Conservation (phyloP, 1,139 yeast genomes). For the Scheffersomyces quercinus region DNA sequence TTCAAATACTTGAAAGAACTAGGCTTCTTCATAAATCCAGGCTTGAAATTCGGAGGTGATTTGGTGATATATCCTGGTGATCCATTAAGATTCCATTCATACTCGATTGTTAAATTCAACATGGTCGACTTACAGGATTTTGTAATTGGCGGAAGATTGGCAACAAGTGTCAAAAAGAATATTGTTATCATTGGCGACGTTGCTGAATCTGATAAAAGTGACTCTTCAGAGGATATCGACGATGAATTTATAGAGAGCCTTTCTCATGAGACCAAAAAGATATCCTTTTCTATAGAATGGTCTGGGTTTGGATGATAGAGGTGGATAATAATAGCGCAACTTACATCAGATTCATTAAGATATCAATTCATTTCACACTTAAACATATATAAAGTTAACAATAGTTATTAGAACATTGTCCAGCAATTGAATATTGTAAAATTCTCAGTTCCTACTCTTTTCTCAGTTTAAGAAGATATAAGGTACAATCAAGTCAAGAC, state of each 20-base stretch:
- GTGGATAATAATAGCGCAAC: too few species aligned
- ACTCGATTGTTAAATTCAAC: slow-evolving; percentile 66
- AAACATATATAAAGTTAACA: too few species aligned
- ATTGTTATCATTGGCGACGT: slow-evolving; percentile 64
- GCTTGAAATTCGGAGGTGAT: slow-evolving; percentile 86
- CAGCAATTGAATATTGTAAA: too few species aligned
- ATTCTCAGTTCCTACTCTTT: too few species aligned
- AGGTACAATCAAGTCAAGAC: too few species aligned
- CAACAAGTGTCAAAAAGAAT: slow-evolving; percentile 88
- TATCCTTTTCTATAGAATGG: slow-evolving; percentile 72
- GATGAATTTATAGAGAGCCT: slow-evolving; percentile 7
- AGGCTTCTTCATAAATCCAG: slow-evolving; percentile 72
- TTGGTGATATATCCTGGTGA: slow-evolving; percentile 94
- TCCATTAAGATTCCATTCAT: slow-evolving; percentile 87
- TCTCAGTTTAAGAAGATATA: too few species aligned
- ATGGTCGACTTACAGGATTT: slow-evolving; percentile 54
- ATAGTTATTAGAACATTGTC: too few species aligned
- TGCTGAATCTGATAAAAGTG: slow-evolving; percentile 10
- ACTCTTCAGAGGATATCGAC: slow-evolving; percentile 5
- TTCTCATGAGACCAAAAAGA: slow-evolving; percentile 14
- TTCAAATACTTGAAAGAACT: slow-evolving; percentile 39
- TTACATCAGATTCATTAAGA: not conserved
- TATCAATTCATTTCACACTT: not conserved
- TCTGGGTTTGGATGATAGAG: slow-evolving; percentile 65
- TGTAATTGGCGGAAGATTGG: slow-evolving; percentile 83